A percentile compares a stretch with the other conserved stretches of the same genome.
phyloP scores from a whole-genome alignment of 805 yeast genomes.

The Middelhovenomyces tepae region DNA sequence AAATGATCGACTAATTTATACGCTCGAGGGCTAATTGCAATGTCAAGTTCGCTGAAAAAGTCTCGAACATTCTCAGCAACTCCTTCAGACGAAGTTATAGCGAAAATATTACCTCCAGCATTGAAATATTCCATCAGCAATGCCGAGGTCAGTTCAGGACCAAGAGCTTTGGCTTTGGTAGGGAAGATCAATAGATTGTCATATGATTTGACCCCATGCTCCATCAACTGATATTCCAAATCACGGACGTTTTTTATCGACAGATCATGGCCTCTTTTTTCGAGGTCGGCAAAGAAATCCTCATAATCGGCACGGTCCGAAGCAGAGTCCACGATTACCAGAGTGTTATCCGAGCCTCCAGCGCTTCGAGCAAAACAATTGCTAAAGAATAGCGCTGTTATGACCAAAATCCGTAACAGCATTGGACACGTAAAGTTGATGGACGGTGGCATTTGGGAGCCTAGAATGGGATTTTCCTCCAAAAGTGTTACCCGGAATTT shows the following conservation, averaged over 20 bases:
- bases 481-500: too few relatives aligned
- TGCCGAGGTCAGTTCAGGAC: constrained; percentile 35
- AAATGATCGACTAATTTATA: constrained; percentile 61
- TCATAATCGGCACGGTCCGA: constrained; percentile 12
- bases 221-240: constrained; percentile 28
- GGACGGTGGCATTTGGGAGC: too few relatives aligned
- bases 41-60: constrained; percentile 72
- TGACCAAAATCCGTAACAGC: too few relatives aligned
- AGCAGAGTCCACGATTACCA: constrained; percentile 25
- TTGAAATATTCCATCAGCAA: constrained; percentile 50
- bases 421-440: too few relatives aligned
- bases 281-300: constrained; percentile 17
- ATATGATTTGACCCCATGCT: constrained; percentile 37
- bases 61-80: constrained; percentile 54
- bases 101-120: constrained; percentile 68
- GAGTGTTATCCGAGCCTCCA: constrained; percentile 23
- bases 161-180: constrained; percentile 35
- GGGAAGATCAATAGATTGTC: constrained; percentile 57
- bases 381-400: too few relatives aligned
- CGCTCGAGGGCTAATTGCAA: constrained; percentile 72
- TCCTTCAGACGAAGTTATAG: constrained; percentile 45
- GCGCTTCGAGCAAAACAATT: too few relatives aligned
- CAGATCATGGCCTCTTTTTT: constrained; percentile 30
- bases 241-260: constrained; percentile 24
- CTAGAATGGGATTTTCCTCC: too few relatives aligned